These are phyloP conservation scores for Carex arenaria DNA, from an alignment of 202 grass and related monocot genomes.

Conservation along the genomic window DNA sequence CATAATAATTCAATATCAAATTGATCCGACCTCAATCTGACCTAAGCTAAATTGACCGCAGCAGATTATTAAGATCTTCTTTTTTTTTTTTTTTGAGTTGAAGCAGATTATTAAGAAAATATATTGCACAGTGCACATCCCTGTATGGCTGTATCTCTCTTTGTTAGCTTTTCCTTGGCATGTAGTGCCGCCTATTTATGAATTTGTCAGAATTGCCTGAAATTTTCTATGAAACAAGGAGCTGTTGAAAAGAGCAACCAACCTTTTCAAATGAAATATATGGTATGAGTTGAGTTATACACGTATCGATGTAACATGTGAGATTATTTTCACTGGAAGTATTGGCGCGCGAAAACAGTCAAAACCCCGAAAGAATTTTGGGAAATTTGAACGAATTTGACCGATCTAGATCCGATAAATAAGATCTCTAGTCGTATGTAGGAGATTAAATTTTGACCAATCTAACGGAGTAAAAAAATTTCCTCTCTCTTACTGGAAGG, in stretches of 20 bases:
- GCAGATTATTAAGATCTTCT: no score
- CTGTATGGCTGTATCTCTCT: neutral
- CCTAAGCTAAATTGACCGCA: no score
- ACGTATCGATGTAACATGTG: neutral
- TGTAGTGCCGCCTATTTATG: neutral
- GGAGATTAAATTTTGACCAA: neutral
- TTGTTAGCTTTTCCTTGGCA: neutral
- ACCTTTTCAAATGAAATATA: neutral
- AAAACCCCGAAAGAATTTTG: no score
- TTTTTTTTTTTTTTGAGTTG: no score
- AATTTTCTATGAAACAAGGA: neutral
- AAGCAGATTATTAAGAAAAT: neutral
- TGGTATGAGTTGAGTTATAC: neutral
- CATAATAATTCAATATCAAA: no score
- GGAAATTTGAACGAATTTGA: no score
- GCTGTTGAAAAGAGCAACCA: neutral
- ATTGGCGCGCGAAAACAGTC: no score
- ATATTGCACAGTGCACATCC: neutral
- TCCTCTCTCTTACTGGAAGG: neutral
- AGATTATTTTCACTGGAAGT: neutral
- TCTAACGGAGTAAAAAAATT: neutral
- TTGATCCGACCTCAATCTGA: no score
- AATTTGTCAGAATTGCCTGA: neutral
- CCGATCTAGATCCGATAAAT: neutral
- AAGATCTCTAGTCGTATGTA: neutral